phyloP scores from a whole-genome alignment of 139 green algal species.

The Micromonas commoda region DNA sequence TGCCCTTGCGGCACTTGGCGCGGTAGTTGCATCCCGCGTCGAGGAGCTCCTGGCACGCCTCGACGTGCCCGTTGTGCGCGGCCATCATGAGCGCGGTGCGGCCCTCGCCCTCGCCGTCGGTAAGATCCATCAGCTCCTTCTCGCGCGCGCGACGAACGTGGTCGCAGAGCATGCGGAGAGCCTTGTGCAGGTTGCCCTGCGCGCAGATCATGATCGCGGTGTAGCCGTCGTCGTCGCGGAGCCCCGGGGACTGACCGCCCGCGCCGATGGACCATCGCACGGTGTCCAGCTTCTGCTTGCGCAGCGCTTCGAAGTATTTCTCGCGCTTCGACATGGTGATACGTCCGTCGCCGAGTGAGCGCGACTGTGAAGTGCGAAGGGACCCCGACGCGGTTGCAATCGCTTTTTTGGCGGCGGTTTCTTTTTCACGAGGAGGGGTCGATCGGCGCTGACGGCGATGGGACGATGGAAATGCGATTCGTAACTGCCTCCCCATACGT shows the following conservation, averaged over 20 bases:
- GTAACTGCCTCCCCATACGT: too few relatives aligned
- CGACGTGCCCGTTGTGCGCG: conserved; percentile 3
- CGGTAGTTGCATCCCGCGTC: conserved; percentile 14
- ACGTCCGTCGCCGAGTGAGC: neutral
- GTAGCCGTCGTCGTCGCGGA: conserved; percentile 12
- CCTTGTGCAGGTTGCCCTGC: conserved; percentile 3
- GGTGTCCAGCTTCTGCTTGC: conserved; percentile 27
- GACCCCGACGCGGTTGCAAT: too few relatives aligned
- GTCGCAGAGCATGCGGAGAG: conserved; percentile 17
- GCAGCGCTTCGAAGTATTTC: conserved; percentile 7
- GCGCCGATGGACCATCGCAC: conserved; percentile 21
- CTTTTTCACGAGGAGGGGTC: too few relatives aligned
- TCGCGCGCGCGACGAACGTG: neutral
- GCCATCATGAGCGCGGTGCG: conserved; percentile 30
- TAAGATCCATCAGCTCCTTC: conserved; percentile 22
- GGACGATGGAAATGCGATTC: too few relatives aligned
- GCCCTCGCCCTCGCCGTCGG: conserved; percentile 14
- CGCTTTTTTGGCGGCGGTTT: too few relatives aligned
- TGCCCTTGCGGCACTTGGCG: conserved; percentile 5
- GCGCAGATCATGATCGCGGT: conserved; percentile 26
- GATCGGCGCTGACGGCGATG: too few relatives aligned
- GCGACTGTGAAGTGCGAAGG: too few relatives aligned
- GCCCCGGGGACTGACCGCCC: conserved; percentile 2
- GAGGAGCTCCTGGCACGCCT: conserved; percentile 24
- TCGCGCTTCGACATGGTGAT: conserved; percentile 7